A percentile compares a stretch with the other conserved stretches of the same genome.
Conservation (phyloP, 768 basidiomycete genomes). For the Paxillus rubicundulus region DNA sequence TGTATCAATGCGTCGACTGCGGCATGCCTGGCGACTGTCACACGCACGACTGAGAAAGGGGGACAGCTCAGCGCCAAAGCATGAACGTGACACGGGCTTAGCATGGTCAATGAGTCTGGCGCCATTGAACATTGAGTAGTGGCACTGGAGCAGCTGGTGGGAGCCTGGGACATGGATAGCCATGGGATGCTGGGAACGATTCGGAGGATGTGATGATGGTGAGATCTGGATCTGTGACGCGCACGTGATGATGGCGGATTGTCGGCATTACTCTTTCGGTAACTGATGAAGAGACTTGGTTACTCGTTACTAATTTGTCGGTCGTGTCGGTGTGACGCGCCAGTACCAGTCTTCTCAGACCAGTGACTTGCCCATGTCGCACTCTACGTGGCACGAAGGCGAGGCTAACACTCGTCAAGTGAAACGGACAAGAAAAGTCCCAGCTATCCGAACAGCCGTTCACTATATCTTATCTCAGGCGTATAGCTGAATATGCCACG, state of each 20-base stretch:
- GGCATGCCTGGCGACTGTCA: neutral
- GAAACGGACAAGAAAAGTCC: neutral
- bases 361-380: neutral
- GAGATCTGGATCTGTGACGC: neutral
- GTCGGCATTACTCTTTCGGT: neutral
- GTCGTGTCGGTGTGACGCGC: too few relatives aligned
- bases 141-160: neutral
- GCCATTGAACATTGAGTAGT: too few relatives aligned
- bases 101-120: too few relatives aligned
- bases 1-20: conserved; percentile 4
- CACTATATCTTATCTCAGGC: neutral
- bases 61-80: conserved; percentile 27
- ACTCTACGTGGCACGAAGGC: neutral
- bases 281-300: neutral
- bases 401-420: neutral
- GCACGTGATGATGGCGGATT: neutral
- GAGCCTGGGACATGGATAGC: neutral
- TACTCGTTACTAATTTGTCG: too few relatives aligned
- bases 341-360: too few relatives aligned
- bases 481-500: neutral
- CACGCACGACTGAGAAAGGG: conserved; percentile 1
- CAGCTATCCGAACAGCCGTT: neutral
- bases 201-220: neutral
- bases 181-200: neutral
- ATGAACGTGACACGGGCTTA: neutral